Base-by-base conservation (phyloP, 2,329 filamentous ascomycete species). In the Aschersonia sp. region DNA sequence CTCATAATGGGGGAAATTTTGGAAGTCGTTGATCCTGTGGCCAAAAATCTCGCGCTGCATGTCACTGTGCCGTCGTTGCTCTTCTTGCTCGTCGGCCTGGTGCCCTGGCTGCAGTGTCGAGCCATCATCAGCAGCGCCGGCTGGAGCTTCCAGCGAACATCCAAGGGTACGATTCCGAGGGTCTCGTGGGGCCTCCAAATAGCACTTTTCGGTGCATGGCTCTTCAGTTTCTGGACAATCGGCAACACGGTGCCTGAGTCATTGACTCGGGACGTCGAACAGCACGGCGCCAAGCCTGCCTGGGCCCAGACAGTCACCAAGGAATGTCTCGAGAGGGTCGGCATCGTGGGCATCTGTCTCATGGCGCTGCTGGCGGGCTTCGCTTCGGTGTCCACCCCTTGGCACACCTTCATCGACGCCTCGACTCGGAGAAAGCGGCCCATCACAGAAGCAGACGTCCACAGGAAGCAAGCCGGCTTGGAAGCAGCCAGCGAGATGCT, bases 301-400 rank as follows among this genome's bases (percentile, higher is more conserved):
- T 56, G 66, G 11, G 59, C 67, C 42, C 62, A 64, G 46, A 57
- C 55, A 6, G 56, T 78, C 45, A 69, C 69, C 12, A 65, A 72
- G 42, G 78, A 72, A 7, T 81, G 77, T 53, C 65, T 83, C 37
- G 78, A 81, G 60, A 66, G 87, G 43, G 80, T 94, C 30, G 87
- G 87, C 10, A 82, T 94, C 41, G 87, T 94, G 52, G 87, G 87
- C 4, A 87, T 92, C 48, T 81, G 83, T 44, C 67, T 92, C 47
- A 94, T 94, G 86, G 87, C 87, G 12, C 73, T 89, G 11, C 69
- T 94, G n/a, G 87, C 87, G 6, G 87, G 87, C 0, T 94, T 94
- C 57, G 87, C 87, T 5, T 86, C 86, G n/a, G 84, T 94, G 35
- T 89, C 85, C 30, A 83, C 85, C 1, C 79, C 88, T 1, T 94